Percentiles rank a stretch among this genome's conserved stretches.
Evolutionary conservation across 1,139 yeast species (phyloP).

Genomic region (Blastobotrys persicus): DNA sequence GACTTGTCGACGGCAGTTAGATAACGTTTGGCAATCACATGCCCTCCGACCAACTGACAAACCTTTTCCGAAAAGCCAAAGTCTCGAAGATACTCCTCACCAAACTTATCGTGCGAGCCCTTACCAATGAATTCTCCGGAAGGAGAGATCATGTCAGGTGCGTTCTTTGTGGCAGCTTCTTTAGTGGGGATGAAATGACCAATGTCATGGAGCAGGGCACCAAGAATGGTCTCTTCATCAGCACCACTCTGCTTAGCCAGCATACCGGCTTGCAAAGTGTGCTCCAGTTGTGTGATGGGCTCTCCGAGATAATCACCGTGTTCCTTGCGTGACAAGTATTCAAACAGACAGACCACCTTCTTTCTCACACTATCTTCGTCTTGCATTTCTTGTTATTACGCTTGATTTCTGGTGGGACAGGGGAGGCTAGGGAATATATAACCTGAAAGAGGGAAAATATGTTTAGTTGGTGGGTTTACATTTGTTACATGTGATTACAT

Average conservation of each 20-base stretch:
- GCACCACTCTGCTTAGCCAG: slow-evolving; percentile 17
- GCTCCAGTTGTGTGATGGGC: slow-evolving; percentile 20
- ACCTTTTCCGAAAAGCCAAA: slow-evolving; percentile 22
- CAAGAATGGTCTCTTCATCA: slow-evolving; percentile 20
- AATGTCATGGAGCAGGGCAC: slow-evolving; percentile 20
- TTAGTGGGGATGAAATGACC: slow-evolving; percentile 19
- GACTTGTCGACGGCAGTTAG: slow-evolving; percentile 16
- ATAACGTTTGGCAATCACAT: slow-evolving; percentile 20
- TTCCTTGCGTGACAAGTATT: slow-evolving; percentile 18
- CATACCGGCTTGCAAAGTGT: slow-evolving; percentile 18
- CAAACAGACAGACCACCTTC: slow-evolving; percentile 16
- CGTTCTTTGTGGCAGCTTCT: slow-evolving; percentile 8
- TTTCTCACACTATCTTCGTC: background rate
- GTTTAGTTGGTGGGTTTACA: background rate
- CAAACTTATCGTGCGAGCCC: slow-evolving; percentile 17
- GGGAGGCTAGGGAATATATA: background rate
- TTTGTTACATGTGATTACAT: background rate
- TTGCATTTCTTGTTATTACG: background rate
- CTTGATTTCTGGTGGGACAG: background rate
- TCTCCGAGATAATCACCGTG: slow-evolving; percentile 21
- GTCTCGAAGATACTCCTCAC: slow-evolving; percentile 11
- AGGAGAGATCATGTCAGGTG: slow-evolving; percentile 15
- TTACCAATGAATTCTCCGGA: slow-evolving; percentile 13
- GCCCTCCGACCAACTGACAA: slow-evolving; percentile 22
- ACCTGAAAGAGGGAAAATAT: background rate